Evolutionary conservation across 2,329 filamentous ascomycete species (phyloP), one percentile per base, ranked within the genome.

Genomic region (Pseudopyrenochaeta lycopersici): DNA sequence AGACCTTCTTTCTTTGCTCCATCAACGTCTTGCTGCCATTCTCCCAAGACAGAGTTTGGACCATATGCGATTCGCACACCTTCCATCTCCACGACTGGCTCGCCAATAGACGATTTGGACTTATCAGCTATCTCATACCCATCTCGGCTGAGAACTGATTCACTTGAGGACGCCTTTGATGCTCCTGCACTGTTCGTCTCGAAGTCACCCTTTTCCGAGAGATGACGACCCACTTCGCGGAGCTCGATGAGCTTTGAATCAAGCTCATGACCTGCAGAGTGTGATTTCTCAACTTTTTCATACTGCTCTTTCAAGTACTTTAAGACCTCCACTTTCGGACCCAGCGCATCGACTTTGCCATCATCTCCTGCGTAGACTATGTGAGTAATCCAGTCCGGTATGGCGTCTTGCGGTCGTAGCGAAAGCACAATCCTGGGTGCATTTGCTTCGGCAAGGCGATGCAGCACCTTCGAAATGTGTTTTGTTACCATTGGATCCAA

Each of bases 321-420:
- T 4, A 91, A 73, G 0, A 96, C 87, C 0, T 82, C 77, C 0
- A 85, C 78, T 62, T 88, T 91, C 1, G 81, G 74, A 0, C 91
- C 92, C 73, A 90, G 85, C 1, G 83, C 80, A 1, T 84, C 82
- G 12, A 96, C 77, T 58, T 87, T 83, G 50, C 89, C 86, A 61
- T 89, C 82, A 3, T 86, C 84, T 35, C 88, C 85, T 10, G 97
- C 77, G 63, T 91, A 88, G 0, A 93, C 79, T 17, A 97, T 60
- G 76, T 97, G 90, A 1, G 90, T 97, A 52, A 97, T 89, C 95
- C 95, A 99, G 1, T 90, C 85, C 0, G 95, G 95, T 32, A 98
- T 80, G 0, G 86, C 85, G 72, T 99, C 95, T 73, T 97, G 94
- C 3, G 93, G 91, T 31, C 92, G 83, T 11, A 94, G 82, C 38